A percentile compares a stretch with the other conserved stretches of the same genome.
These are phyloP conservation scores for Globisporangium nodosum DNA, from an alignment of 352 stramenopile species.

Conservation along the genomic window DNA sequence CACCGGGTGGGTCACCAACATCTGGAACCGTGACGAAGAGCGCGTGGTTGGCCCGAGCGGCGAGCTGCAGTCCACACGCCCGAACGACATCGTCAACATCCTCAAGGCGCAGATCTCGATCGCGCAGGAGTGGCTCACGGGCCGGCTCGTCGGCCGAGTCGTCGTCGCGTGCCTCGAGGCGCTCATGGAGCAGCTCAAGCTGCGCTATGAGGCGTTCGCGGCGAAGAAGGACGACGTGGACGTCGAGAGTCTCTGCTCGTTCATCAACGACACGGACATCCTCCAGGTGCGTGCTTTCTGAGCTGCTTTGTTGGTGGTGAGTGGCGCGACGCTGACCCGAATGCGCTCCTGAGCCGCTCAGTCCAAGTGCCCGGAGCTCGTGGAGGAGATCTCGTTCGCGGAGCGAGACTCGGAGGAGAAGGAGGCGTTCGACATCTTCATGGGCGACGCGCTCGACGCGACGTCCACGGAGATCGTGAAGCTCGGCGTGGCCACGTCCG, in stretches of 20 bases:
- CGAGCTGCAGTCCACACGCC: conserved; percentile 67
- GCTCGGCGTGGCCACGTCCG: conserved; percentile 56
- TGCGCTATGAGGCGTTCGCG: conserved; percentile 54
- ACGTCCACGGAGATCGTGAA: conserved; percentile 80
- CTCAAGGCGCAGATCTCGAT: conserved; percentile 84
- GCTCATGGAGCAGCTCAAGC: conserved; percentile 72
- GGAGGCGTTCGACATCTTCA: conserved; percentile 66
- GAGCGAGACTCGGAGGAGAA: conserved; percentile 68
- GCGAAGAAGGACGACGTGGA: conserved; percentile 39
- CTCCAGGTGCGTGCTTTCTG: conserved; percentile 43
- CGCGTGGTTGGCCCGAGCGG: conserved; percentile 45
- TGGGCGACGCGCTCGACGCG: conserved; percentile 67
- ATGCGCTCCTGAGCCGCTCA: conserved; percentile 8
- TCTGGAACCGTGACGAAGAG: conserved; percentile 81
- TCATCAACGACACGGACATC: conserved; percentile 83
- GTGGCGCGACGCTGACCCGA: too few relatives aligned
- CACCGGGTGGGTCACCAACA: conserved; percentile 80
- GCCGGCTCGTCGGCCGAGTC: conserved; percentile 52
- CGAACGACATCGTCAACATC: conserved; percentile 87
- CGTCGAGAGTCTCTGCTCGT: conserved; percentile 75
- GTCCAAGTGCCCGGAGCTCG: conserved; percentile 77
- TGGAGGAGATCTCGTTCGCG: conserved; percentile 80
- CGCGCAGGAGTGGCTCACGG: conserved; percentile 74
- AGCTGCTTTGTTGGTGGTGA: not conserved
- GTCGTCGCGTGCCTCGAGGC: conserved; percentile 66